Evolutionary conservation across 441 rosid species (phyloP), one percentile per base, ranked within the genome.

Genomic region (Pelargonium citronellum): DNA sequence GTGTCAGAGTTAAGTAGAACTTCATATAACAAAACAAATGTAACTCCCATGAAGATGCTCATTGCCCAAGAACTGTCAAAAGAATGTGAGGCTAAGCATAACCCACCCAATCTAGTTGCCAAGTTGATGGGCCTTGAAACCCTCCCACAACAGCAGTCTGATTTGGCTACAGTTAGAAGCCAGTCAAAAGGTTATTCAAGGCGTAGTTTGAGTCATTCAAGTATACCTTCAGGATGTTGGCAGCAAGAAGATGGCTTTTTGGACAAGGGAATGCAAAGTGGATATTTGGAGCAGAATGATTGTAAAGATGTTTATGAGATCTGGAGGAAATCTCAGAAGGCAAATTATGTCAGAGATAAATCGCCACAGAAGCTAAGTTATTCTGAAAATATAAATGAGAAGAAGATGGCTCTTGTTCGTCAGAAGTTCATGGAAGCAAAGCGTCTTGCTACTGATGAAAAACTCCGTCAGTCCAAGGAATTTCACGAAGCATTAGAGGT

Each of bases 51-150:
- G 86, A 95, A 92, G 87, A 86, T 80, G 67, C 91, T 95, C 71
- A 84, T 90, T 62, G 96, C 91, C 65, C 86, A 85, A 72, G 97
- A 91, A 81, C 82, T 91, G 96, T 87, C 87, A 16, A 95, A 84
- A 81, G 96, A 95, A 73, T 82, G 81, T 24, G 87, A 82, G 66
- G 73, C 80, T 70, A 84, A 80, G 69, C 87, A 81, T 57, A 83
- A 80, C 70, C 80, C 87, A 64, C 84, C 96, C 41, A 95, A 92
- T 77, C 81, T 95, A 75, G 89, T 95, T 70, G 99, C 97, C 74
- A 95, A 89, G 89, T 78, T 95, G 80, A 95, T 95, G 99, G 97
- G 99, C 66, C 92, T 95, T 67, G 99, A 95, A 69, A 73, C 95
- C 72, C 81, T 92, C 20, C 96, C 97, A 2, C 82, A 68, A 74